Percentiles rank a stretch among this genome's conserved stretches.
Conservation (phyloP, 306 rosid species). For the Fragaria nilgerrensis region DNA sequence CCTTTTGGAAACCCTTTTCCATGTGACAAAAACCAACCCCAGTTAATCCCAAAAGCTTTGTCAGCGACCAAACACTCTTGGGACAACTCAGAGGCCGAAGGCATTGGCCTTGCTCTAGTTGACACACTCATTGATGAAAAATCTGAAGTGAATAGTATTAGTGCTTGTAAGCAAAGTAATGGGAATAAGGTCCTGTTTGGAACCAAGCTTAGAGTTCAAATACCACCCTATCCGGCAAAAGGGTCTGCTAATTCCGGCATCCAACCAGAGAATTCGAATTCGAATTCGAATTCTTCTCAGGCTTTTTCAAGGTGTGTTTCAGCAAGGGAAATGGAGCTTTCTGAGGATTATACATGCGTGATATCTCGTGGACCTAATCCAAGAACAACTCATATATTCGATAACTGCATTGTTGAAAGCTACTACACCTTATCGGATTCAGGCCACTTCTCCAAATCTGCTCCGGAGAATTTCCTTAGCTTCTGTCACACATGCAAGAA, state of each 20-base stretch:
- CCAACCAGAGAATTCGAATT: conserved; percentile 19
- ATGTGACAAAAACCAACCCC: conserved; percentile 28
- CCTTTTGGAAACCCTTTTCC: conserved; percentile 46
- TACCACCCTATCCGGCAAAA: conserved; percentile 40
- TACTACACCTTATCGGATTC: conserved; percentile 26
- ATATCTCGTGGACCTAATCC: conserved; percentile 72
- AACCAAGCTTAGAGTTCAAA: conserved; percentile 58
- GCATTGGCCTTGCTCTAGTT: conserved; percentile 68
- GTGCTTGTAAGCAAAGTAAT: conserved; percentile 16
- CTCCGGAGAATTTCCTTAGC: conserved; percentile 58
- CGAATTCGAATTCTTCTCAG: conserved; percentile 6
- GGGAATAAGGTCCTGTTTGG: conserved; percentile 44
- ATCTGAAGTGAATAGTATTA: conserved; percentile 1
- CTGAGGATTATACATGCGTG: conserved; percentile 85
- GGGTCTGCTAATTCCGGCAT: conserved; percentile 35
- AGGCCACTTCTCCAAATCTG: conserved; percentile 5
- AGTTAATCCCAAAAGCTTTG: conserved; percentile 24
- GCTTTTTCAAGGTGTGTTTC: conserved; percentile 23
- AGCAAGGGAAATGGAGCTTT: conserved; percentile 69
- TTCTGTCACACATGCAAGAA: conserved; percentile 76
- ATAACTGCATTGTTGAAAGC: conserved; percentile 64
- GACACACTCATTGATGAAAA: conserved; percentile 44
- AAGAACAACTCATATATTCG: conserved; percentile 76
- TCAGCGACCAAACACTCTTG: conserved; percentile 37
- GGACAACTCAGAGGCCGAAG: conserved; percentile 38